Evolutionary conservation across 129 eudicot genomes (phyloP).

Genomic region (Rutidosis leptorrhynchoides): DNA sequence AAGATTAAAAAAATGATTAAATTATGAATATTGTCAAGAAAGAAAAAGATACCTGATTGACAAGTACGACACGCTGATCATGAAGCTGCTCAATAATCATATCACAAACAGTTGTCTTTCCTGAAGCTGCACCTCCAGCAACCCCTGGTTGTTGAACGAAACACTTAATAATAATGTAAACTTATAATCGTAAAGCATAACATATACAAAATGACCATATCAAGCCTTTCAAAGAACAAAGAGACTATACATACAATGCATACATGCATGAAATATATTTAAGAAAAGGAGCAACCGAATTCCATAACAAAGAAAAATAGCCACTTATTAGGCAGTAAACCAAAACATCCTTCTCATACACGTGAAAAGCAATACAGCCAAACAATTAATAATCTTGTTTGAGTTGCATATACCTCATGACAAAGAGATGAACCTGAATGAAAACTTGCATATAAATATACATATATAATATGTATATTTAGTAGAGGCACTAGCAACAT

Average conservation of each 20-base stretch:
- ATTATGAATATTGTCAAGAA: too few relatives aligned
- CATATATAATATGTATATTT: too few relatives aligned
- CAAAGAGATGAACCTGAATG: background rate
- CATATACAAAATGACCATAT: background rate
- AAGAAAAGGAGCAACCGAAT: too few relatives aligned
- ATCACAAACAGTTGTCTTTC: conserved; percentile 99
- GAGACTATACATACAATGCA: background rate
- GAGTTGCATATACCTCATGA: background rate
- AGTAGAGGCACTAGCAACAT: background rate
- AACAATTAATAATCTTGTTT: background rate
- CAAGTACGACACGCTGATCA: conserved; percentile 99
- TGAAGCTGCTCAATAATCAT: conserved; percentile 97
- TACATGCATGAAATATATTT: too few relatives aligned
- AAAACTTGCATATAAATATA: too few relatives aligned
- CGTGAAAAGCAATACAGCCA: too few relatives aligned
- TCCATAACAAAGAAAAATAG: background rate
- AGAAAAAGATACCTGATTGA: conserved; percentile 97
- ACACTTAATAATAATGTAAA: conserved; percentile 8
- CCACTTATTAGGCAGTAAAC: too few relatives aligned
- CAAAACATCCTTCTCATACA: too few relatives aligned
- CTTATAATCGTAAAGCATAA: conserved; percentile 10
- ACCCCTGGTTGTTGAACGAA: conserved; percentile 60
- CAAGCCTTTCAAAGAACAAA: conserved; percentile 15
- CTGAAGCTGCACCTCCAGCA: conserved; percentile 99
- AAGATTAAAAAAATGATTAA: too few relatives aligned